phyloP scores from a whole-genome alignment of 441 rosid species.

The Breynia disticha region DNA sequence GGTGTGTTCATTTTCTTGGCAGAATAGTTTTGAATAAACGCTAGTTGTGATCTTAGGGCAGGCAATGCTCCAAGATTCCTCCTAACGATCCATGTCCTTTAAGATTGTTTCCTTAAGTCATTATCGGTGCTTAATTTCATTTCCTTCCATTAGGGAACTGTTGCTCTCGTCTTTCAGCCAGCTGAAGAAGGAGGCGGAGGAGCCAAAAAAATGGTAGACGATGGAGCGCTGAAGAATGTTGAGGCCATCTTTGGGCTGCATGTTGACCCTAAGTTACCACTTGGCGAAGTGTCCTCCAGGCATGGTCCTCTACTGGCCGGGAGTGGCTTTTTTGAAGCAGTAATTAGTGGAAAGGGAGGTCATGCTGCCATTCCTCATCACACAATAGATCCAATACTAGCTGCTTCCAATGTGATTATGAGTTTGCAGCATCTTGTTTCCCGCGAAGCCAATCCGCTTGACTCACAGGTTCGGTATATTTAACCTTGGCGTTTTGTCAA shows the following conservation, averaged over 20 bases:
- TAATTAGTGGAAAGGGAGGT: constrained; percentile 49
- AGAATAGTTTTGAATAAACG: no score
- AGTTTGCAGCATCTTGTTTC: constrained; percentile 48
- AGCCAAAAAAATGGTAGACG: constrained; percentile 43
- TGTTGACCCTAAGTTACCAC: constrained; percentile 26
- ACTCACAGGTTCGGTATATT: constrained; percentile 62
- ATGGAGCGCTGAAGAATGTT: constrained; percentile 39
- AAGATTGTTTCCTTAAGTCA: no score
- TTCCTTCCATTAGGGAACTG: no score
- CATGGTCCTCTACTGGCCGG: constrained; percentile 54
- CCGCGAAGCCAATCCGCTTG: constrained; percentile 44
- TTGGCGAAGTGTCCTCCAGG: constrained; percentile 37
- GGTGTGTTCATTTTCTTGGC: no score
- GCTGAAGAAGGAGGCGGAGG: constrained; percentile 56
- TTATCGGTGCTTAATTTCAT: no score
- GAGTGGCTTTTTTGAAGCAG: constrained; percentile 49
- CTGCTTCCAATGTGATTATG: constrained; percentile 37
- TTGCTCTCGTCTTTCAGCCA: constrained; percentile 49
- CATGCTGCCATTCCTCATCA: constrained; percentile 52
- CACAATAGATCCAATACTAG: constrained; percentile 47
- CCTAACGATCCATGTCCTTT: no score
- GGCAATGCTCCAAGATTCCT: background rate
- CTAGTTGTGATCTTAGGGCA: no score
- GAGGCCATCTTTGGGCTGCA: constrained; percentile 57
- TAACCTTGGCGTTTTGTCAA: no score